Conservation (phyloP, 2,329 filamentous ascomycete genomes). For the Sordariomycetes sp. region DNA sequence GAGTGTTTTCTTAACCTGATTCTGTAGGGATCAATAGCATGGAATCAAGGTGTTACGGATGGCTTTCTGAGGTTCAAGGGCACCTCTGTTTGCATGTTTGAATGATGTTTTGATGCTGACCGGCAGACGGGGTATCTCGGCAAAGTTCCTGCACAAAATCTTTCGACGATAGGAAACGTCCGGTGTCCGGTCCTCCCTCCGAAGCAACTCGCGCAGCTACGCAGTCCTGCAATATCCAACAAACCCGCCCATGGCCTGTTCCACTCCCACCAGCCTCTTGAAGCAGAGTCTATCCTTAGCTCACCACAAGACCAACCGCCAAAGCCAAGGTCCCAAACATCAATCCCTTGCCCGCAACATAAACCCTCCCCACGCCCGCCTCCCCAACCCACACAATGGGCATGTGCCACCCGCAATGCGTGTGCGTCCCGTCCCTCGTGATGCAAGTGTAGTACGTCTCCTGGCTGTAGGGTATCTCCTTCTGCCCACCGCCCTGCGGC, state of each 20-base stretch:
- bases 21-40: slow-evolving; percentile 4
- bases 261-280: not conserved
- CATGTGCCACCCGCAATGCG: slow-evolving; percentile 27
- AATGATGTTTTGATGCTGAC: not conserved
- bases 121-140: not conserved
- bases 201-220: not conserved
- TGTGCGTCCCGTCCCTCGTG: slow-evolving; percentile 15
- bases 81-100: not conserved
- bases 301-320: slow-evolving; percentile 7
- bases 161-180: not conserved
- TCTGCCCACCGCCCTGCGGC: not conserved
- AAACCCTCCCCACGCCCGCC: not conserved
- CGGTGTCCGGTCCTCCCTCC: not conserved
- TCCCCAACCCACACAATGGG: slow-evolving; percentile 19
- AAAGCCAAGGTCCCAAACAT: slow-evolving; percentile 8
- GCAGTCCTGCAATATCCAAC: not conserved
- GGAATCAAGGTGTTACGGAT: slow-evolving; percentile 6
- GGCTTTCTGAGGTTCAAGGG: not conserved
- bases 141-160: no score
- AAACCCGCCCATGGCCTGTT: not conserved
- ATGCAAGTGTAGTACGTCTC: slow-evolving; percentile 28
- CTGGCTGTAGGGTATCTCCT: slow-evolving; percentile 12
- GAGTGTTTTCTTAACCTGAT: not conserved
- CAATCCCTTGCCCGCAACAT: slow-evolving; percentile 5
- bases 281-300: not conserved